Evolutionary conservation across 1,284 basidiomycete species (phyloP).

Genomic region (Xerocomus amazonicus): DNA sequence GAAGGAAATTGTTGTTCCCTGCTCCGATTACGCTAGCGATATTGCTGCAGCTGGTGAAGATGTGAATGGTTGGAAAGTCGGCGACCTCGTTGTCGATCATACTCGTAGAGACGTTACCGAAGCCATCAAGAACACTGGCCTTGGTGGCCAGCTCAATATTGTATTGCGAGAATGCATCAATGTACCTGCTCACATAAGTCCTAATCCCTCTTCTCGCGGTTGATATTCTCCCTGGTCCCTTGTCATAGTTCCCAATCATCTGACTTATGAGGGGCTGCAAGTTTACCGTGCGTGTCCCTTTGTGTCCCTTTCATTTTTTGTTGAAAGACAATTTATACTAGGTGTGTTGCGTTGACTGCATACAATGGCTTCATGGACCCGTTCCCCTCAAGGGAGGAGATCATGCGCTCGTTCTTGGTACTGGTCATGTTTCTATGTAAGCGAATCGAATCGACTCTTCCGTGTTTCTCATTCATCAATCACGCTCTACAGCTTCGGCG

Average conservation of each 20-base stretch:
- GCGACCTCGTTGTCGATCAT: constrained; percentile 47
- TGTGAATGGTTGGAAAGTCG: constrained; percentile 53
- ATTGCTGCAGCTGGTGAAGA: constrained; percentile 48
- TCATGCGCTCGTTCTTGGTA: constrained; percentile 55
- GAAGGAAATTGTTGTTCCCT: constrained; percentile 39
- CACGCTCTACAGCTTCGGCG: too few species aligned
- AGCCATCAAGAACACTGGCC: constrained; percentile 25
- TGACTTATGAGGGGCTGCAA: constrained; percentile 49
- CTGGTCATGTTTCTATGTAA: constrained; percentile 56
- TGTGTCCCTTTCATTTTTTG: background rate
- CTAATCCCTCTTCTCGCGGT: too few species aligned
- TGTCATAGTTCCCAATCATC: constrained; percentile 37
- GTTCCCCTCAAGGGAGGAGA: too few species aligned
- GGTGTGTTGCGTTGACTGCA: constrained; percentile 49
- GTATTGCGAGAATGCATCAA: constrained; percentile 51
- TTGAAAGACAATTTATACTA: constrained; percentile 10
- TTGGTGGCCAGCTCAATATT: constrained; percentile 52
- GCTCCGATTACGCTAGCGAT: constrained; percentile 63
- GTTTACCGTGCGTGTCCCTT: constrained; percentile 38
- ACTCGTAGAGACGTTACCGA: constrained; percentile 38
- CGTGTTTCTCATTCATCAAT: constrained; percentile 26
- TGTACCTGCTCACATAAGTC: constrained; percentile 31
- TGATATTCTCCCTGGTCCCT: too few species aligned
- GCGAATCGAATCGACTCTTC: constrained; percentile 1
- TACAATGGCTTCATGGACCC: constrained; percentile 48